Evolutionary conservation across 352 stramenopile species (phyloP).

Genomic region (Phytophthora podocarpi): DNA sequence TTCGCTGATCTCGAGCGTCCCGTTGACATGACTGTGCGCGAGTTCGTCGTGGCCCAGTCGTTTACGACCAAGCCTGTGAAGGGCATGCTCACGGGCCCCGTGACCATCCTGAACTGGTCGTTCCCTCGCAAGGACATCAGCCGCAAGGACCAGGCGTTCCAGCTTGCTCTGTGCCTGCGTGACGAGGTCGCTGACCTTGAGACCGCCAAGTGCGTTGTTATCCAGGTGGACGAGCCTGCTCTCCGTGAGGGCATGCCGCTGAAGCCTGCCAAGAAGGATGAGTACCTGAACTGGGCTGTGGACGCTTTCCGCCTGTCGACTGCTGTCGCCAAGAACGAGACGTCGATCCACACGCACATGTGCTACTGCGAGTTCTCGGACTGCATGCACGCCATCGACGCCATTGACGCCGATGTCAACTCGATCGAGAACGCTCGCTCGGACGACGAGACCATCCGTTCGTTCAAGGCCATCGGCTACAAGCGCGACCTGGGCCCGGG

Average conservation of each 20-base stretch:
- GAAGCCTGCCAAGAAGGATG: constrained; percentile 82
- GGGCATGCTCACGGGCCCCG: constrained; percentile 93
- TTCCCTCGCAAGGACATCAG: constrained; percentile 93
- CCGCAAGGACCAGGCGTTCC: constrained; percentile 90
- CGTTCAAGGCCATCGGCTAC: constrained; percentile 92
- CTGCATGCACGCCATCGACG: constrained; percentile 93
- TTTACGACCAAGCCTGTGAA: constrained; percentile 93
- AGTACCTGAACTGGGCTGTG: constrained; percentile 81
- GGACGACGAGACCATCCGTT: constrained; percentile 90
- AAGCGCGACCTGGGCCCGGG: constrained; percentile 90
- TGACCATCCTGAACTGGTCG: constrained; percentile 96
- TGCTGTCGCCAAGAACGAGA: constrained; percentile 85
- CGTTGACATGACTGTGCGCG: constrained; percentile 89
- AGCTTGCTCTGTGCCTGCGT: constrained; percentile 89
- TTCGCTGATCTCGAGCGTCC: constrained; percentile 88
- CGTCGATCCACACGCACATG: constrained; percentile 96
- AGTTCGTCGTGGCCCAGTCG: constrained; percentile 91
- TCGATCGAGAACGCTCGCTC: constrained; percentile 94
- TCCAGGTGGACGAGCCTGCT: constrained; percentile 93
- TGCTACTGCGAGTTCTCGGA: constrained; percentile 96
- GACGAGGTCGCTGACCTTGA: constrained; percentile 93
- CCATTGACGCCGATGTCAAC: constrained; percentile 94
- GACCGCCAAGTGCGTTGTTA: constrained; percentile 85
- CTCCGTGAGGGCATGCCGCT: constrained; percentile 93
- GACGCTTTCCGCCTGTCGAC: constrained; percentile 91